Conservation (phyloP, 345 rosid species). For the Fremontodendron californicum region DNA sequence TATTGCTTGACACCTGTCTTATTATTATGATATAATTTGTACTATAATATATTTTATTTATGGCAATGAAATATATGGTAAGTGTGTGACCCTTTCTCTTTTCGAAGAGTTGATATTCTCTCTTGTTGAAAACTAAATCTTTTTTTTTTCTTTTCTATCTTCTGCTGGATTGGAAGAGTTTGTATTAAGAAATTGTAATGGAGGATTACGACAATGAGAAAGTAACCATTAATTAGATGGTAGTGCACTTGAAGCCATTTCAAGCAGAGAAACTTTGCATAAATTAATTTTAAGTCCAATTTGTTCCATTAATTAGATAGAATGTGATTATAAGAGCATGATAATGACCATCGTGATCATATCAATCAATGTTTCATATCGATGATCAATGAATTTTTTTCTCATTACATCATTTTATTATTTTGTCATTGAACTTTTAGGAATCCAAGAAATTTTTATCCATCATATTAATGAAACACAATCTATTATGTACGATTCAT, state of each 20-base stretch:
- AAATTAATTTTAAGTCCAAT: background rate
- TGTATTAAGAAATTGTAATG: constrained; percentile 1
- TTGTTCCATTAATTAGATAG: background rate
- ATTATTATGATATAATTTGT: constrained; percentile 14
- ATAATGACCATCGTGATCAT: background rate
- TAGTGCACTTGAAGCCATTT: background rate
- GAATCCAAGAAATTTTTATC: too few relatives aligned
- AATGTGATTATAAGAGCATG: background rate
- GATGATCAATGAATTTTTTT: too few relatives aligned
- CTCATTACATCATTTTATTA: too few relatives aligned
- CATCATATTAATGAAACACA: too few relatives aligned
- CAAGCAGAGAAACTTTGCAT: background rate
- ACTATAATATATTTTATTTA: background rate
- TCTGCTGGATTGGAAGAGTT: background rate
- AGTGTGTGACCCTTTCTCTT: constrained; percentile 22
- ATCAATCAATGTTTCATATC: background rate
- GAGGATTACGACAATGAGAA: background rate
- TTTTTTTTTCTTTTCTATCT: background rate
- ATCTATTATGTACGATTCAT: too few relatives aligned
- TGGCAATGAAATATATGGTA: background rate
- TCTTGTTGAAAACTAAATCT: background rate
- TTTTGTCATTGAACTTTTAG: too few relatives aligned
- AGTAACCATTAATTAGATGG: background rate
- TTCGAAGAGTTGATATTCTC: constrained; percentile 13
- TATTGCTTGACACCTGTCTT: constrained; percentile 53